Base-by-base conservation (phyloP, 148 eudicot species). In the Amaranthus hypochondriacus region DNA sequence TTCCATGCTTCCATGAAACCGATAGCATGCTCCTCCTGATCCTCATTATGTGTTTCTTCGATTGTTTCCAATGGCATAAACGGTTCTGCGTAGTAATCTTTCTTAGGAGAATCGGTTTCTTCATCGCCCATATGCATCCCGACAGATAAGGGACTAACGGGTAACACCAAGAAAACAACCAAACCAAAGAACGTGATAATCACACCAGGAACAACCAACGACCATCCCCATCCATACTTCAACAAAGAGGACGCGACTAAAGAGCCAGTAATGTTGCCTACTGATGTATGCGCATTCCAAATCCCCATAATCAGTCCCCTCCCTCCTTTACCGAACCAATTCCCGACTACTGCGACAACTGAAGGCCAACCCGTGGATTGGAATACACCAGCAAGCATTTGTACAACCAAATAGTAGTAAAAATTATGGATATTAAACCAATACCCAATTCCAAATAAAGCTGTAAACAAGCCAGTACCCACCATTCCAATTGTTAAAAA, bases 211-310 rank as follows among this genome's bases (percentile, higher is more conserved):
- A 89, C 92, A 79, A 89, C 84, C 87, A 89, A 69, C 5, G 98
- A 93, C 98, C 97, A 93, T 56, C 98, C 98, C 98, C 98, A 93
- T 14, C 98, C 98, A 59, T 84, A 93, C 66, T 85, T 85, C 88
- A 94, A 86, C 61, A 93, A 71, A 9, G 79, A 69, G 0, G 98
- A 91, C 53, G 98, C 98, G 50, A 89, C 73, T 69, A 93, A 81
- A 7, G 97, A 91, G 39, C 98, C 98, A 0, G 87, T 78, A 15
- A 93, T 91, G 73, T 91, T 93, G 48, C 97, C 98, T 8, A 93
- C 79, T 7, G 98, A 91, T 2, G 97, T 93, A 65, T 93, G 97
- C 64, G 95, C 92, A 51, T 89, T 93, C 97, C 97, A 91, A 21
- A 91, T 71, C 1, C 98, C 98, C 98, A 91, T 94, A 66, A 91